Evolutionary conservation across 441 rosid species (phyloP), one percentile per base, ranked within the genome.

Genomic region (Pelargonium fulgidum): DNA sequence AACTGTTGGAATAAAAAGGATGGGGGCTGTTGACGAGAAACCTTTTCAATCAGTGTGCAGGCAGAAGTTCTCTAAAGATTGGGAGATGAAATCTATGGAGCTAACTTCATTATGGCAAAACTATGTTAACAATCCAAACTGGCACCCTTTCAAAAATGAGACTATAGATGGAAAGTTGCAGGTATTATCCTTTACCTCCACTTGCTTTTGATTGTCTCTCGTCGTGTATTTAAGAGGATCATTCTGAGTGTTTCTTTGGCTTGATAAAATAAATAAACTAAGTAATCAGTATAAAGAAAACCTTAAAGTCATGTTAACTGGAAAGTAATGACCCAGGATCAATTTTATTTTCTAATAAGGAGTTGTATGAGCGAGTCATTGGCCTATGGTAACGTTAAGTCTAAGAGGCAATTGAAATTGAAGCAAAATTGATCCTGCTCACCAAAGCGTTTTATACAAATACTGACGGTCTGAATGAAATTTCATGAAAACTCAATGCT

Each of bases 141-240:
- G 59, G 67, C 70, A 71, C 68, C 68, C 75, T 41, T 58, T 72
- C 62, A 68, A 73, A 74, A 62, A 17, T 17, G 66, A 67, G 39
- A 20, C 50, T 4, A 26, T 67, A 0, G 42, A 69, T 36, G 77
- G 72, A 41, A 64, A 62, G 64, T 39, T 65, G 22, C 71, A 66
- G n/a, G 77, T 72, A 63, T 48, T 52, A 17, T 62, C 36, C 70
- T 59, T 56, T 14, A 0, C 29, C 65, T 22, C 14, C 24, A 12
- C 64, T 66, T 47, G 7, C 3, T 14, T 11, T 14, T 6, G 4
- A 7, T 10, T 61, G 19, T 39, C 66, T 61, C 61, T 19, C 62
- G 12, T 17, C 20, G 5, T 24, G 58, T 3, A 3, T 39, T 26
- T 4, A 33, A 56, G 52, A 48, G 47, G 44, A 11, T 68, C 58